phyloP scores from a whole-genome alignment of 163 green algal genomes.

The Prototheca wickerhamii region DNA sequence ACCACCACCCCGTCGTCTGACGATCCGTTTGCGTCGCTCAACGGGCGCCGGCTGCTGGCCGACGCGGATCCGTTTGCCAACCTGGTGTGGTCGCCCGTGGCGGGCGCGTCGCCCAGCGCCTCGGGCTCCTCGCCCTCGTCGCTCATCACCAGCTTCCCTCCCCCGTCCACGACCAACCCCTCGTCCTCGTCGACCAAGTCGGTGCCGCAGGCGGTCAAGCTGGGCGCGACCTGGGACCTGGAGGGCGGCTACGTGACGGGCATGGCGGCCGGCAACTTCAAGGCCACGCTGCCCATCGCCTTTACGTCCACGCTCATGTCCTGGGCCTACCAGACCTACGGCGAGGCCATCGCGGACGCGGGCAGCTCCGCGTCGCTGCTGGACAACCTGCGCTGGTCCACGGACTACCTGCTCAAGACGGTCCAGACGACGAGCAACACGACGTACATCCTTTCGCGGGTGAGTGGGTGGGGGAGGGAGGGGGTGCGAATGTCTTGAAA shows the following conservation, averaged over 20 bases:
- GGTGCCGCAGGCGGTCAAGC: neutral
- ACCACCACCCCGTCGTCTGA: neutral
- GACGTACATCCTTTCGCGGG: neutral
- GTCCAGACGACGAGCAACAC: slow-evolving; percentile 12
- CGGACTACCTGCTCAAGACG: slow-evolving; percentile 64
- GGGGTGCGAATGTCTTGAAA: no score
- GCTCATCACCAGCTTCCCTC: neutral
- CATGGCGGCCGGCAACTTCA: slow-evolving; percentile 57
- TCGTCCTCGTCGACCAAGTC: neutral
- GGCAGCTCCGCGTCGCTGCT: slow-evolving; percentile 25
- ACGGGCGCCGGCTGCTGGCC: no score
- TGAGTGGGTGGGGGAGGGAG: no score
- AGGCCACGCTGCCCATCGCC: slow-evolving; percentile 62
- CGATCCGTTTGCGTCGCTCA: slow-evolving; percentile 7
- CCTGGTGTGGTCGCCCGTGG: no score
- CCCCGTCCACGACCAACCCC: neutral
- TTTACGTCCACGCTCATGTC: slow-evolving; percentile 56
- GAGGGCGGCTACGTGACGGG: slow-evolving; percentile 42
- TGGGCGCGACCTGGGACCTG: slow-evolving; percentile 28
- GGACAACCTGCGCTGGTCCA: slow-evolving; percentile 47
- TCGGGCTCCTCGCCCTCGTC: neutral
- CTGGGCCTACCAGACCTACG: slow-evolving; percentile 58
- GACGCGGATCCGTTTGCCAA: no score
- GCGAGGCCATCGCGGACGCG: slow-evolving; percentile 24
- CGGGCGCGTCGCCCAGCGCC: neutral